These are phyloP conservation scores for Aphanomyces euteiches DNA, from an alignment of 352 stramenopile genomes.

Conservation along the genomic window DNA sequence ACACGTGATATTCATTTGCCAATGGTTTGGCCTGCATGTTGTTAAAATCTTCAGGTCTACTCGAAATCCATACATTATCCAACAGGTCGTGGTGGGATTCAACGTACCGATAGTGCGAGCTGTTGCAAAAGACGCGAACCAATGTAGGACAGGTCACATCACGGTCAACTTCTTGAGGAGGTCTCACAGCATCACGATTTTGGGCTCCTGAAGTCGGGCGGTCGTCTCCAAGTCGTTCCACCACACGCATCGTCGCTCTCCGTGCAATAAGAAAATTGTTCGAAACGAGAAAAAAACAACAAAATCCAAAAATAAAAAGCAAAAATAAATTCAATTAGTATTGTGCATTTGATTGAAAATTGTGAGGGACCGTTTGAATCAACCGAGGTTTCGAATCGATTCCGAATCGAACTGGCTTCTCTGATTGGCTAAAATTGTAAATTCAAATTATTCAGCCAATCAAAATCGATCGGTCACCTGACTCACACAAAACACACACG, in stretches of 20 bases:
- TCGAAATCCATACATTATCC: not conserved
- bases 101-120: constrained; percentile 46
- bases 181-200: constrained; percentile 3
- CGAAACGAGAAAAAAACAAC: not conserved
- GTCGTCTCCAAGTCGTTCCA: constrained; percentile 11
- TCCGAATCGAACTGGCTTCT: no score
- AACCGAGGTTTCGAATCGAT: no score
- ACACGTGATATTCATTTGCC: constrained; percentile 63
- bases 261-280: not conserved
- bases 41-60: constrained; percentile 57
- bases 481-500: no score
- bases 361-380: no score
- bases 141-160: constrained; percentile 70
- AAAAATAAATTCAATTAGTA: not conserved
- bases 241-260: constrained; percentile 21
- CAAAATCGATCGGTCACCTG: no score
- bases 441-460: no score
- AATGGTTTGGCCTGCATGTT: constrained; percentile 49
- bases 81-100: no score
- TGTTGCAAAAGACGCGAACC: constrained; percentile 62
- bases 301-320: not conserved
- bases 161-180: constrained; percentile 41
- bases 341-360: no score
- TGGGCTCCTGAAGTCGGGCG: not conserved
- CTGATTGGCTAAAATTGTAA: no score